A percentile compares a stretch with the other conserved stretches of the same genome.
Evolutionary conservation across 1,139 yeast genomes (phyloP).

Genomic region (Chernovozyma aurita): DNA sequence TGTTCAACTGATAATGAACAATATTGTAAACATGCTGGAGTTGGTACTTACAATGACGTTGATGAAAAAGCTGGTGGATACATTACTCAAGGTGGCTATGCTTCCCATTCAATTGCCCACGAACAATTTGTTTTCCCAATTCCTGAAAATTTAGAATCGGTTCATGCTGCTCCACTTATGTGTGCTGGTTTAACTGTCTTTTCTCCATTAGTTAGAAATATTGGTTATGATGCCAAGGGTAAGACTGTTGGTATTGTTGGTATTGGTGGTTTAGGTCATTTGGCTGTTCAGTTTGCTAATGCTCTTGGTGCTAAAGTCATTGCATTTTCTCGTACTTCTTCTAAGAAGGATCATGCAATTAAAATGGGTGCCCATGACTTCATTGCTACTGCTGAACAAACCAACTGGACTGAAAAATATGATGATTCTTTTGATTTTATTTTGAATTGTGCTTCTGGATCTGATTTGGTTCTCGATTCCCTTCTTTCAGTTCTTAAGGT

Average conservation of each 20-base stretch:
- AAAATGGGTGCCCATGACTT: constrained; percentile 38
- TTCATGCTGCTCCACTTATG: constrained; percentile 57
- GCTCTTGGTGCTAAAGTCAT: constrained; percentile 40
- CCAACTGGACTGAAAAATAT: constrained; percentile 27
- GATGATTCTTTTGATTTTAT: constrained; percentile 41
- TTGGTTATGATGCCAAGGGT: constrained; percentile 25
- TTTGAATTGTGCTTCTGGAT: constrained; percentile 44
- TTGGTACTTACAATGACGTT: constrained; percentile 42
- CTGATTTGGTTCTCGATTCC: constrained; percentile 26
- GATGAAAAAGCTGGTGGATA: constrained; percentile 30
- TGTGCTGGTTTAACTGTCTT: constrained; percentile 67
- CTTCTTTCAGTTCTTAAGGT: constrained; percentile 32
- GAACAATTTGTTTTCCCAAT: constrained; percentile 52
- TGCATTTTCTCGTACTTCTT: constrained; percentile 34
- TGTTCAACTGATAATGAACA: constrained; percentile 47
- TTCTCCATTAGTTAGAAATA: constrained; percentile 45
- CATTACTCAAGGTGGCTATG: constrained; percentile 59
- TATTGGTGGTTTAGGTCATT: constrained; percentile 45
- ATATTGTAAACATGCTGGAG: constrained; percentile 38
- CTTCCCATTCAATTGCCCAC: constrained; percentile 52
- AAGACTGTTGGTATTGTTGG: constrained; percentile 47
- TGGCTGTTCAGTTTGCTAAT: constrained; percentile 37
- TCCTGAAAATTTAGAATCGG: constrained; percentile 47
- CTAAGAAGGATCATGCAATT: constrained; percentile 33
- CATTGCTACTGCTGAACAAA: constrained; percentile 34